Evolutionary conservation across 2,329 filamentous ascomycete genomes (phyloP).

Genomic region (Incumbomyces delicatus): DNA sequence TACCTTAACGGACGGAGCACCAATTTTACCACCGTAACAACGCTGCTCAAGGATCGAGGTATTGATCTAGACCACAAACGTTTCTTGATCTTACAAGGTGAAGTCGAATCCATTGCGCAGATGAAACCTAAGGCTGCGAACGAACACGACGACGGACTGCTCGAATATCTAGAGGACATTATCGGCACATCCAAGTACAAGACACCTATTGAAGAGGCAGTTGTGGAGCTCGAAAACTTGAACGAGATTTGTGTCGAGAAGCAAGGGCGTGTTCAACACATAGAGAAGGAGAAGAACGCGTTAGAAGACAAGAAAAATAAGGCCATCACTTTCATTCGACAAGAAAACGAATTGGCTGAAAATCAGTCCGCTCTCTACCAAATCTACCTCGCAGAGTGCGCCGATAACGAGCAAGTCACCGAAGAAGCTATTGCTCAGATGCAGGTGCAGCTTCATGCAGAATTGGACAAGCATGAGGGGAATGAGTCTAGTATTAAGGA

Average conservation of each 20-base stretch:
- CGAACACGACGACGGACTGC: slow-evolving; percentile 89
- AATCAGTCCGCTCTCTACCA: slow-evolving; percentile 93
- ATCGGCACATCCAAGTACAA: slow-evolving; percentile 99
- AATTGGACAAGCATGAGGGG: slow-evolving; percentile 85
- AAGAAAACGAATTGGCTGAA: slow-evolving; percentile 83
- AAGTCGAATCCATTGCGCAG: slow-evolving; percentile 96
- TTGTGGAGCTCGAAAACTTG: slow-evolving; percentile 75
- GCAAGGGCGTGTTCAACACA: slow-evolving; percentile 87
- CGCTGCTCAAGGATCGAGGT: slow-evolving; percentile 72
- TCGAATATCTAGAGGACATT: slow-evolving; percentile 97
- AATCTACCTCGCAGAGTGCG: slow-evolving; percentile 77
- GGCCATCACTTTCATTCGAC: slow-evolving; percentile 74
- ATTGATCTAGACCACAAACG: slow-evolving; percentile 97
- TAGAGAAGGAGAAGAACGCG: slow-evolving; percentile 89
- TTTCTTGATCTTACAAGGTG: slow-evolving; percentile 92
- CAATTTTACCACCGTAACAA: slow-evolving; percentile 85
- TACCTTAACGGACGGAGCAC: slow-evolving; percentile 87
- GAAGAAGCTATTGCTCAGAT: slow-evolving; percentile 86
- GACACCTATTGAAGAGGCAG: slow-evolving; percentile 87
- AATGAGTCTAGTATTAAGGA: slow-evolving; percentile 83
- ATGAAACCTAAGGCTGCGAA: slow-evolving; percentile 96
- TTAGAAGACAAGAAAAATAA: slow-evolving; percentile 96
- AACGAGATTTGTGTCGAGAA: slow-evolving; percentile 96
- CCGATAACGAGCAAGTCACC: slow-evolving; percentile 78
- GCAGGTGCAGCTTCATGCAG: slow-evolving; percentile 73